Percentiles rank a stretch among this genome's conserved stretches.
Conservation (phyloP, 1,284 basidiomycete genomes). For the Malassezia psittaci region DNA sequence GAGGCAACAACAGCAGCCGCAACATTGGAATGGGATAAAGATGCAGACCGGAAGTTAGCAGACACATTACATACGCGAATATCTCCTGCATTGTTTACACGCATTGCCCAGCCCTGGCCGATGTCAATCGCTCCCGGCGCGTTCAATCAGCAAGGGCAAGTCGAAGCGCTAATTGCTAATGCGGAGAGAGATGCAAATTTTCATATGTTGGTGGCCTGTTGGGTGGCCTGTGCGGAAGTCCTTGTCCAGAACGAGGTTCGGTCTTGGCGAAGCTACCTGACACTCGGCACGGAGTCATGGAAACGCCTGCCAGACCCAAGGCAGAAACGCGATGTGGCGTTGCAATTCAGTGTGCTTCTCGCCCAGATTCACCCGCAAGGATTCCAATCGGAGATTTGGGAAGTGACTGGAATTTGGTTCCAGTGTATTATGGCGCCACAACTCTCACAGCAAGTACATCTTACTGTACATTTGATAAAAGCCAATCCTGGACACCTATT, state of each 20-base stretch:
- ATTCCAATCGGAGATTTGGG: constrained; percentile 19
- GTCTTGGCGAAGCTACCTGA: constrained; percentile 61
- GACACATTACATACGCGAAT: constrained; percentile 56
- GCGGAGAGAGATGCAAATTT: constrained; percentile 46
- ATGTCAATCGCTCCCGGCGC: constrained; percentile 9
- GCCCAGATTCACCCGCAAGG: constrained; percentile 56
- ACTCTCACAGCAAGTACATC: constrained; percentile 26
- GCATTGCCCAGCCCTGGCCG: constrained; percentile 51
- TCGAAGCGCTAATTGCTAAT: constrained; percentile 26
- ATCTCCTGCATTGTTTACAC: constrained; percentile 57
- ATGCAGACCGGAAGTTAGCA: constrained; percentile 20
- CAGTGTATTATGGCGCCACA: constrained; percentile 25
- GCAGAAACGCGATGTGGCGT: constrained; percentile 58
- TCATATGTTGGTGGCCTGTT: constrained; percentile 62
- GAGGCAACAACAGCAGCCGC: constrained; percentile 47
- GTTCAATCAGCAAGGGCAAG: not conserved
- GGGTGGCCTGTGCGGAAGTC: constrained; percentile 64
- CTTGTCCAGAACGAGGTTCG: constrained; percentile 58
- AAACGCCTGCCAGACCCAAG: constrained; percentile 55
- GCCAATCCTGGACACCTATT: not conserved
- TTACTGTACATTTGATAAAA: constrained; percentile 16
- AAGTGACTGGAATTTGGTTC: constrained; percentile 32
- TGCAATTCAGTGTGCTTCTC: constrained; percentile 62
- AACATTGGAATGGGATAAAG: constrained; percentile 21
- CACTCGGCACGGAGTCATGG: constrained; percentile 57